Evolutionary conservation across 257 asterid species (phyloP).

Genomic region (Cinchona pubescens): DNA sequence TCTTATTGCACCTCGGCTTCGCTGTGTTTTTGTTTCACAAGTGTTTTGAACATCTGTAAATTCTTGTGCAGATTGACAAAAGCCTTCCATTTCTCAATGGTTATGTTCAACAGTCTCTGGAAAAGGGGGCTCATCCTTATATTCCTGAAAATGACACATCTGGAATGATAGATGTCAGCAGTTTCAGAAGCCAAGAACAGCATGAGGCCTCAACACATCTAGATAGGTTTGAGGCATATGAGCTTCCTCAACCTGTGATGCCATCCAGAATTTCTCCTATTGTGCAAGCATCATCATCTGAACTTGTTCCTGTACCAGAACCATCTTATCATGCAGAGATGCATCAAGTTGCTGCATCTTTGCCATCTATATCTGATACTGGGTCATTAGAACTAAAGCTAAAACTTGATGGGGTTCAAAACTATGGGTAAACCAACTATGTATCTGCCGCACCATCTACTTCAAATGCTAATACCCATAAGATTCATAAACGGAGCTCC

Average conservation of each 20-base stretch:
- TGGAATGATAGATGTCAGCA: slow-evolving; percentile 48
- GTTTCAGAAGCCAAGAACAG: slow-evolving; percentile 61
- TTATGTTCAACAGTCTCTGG: slow-evolving; percentile 70
- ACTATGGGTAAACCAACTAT: slow-evolving; percentile 86
- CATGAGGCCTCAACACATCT: slow-evolving; percentile 60
- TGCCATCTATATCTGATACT: slow-evolving; percentile 40
- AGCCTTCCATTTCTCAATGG: slow-evolving; percentile 67
- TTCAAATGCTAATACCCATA: slow-evolving; percentile 36
- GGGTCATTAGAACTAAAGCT: slow-evolving; percentile 67
- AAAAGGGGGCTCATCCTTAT: slow-evolving; percentile 86
- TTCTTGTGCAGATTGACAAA: slow-evolving; percentile 65
- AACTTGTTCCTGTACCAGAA: slow-evolving; percentile 72
- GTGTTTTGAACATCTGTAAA: not conserved
- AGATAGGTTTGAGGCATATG: slow-evolving; percentile 92
- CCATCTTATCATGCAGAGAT: slow-evolving; percentile 49
- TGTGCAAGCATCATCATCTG: slow-evolving; percentile 48
- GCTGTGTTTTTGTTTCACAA: slow-evolving; percentile 2
- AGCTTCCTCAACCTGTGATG: slow-evolving; percentile 67
- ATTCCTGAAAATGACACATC: slow-evolving; percentile 70
- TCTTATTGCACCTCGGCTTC: slow-evolving; percentile 4
- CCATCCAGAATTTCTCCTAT: slow-evolving; percentile 49
- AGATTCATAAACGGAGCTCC: slow-evolving; percentile 55
- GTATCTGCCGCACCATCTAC: slow-evolving; percentile 59
- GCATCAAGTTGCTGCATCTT: slow-evolving; percentile 40
- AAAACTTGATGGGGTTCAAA: slow-evolving; percentile 89